A percentile compares a stretch with the other conserved stretches of the same genome.
These are phyloP conservation scores for Cadophora luteo-olivacea DNA, from an alignment of 2,329 filamentous ascomycete genomes.

Conservation along the genomic window DNA sequence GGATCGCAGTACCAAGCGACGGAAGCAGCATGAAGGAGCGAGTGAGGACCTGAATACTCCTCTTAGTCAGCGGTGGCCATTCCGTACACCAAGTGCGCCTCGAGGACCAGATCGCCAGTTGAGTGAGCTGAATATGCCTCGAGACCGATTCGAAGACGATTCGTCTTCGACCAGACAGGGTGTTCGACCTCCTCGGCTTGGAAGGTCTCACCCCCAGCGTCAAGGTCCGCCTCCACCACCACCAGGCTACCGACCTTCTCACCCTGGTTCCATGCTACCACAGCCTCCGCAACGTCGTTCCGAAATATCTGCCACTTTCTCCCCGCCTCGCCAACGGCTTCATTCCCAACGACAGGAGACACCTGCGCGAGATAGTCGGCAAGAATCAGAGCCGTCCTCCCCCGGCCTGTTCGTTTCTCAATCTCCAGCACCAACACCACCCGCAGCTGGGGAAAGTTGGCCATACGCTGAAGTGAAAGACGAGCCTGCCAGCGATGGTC, in stretches of 20 bases:
- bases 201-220: not conserved
- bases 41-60: not conserved
- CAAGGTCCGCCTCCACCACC: not conserved
- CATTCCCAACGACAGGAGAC: not conserved
- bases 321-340: not conserved
- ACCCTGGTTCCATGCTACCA: not conserved
- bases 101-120: not conserved
- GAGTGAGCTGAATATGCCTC: not conserved
- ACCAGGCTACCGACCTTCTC: not conserved
- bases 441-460: not conserved
- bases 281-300: not conserved
- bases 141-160: not conserved
- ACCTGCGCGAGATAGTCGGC: not conserved
- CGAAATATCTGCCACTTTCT: not conserved
- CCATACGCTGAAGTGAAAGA: not conserved
- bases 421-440: not conserved
- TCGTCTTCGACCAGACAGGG: not conserved
- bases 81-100: not conserved
- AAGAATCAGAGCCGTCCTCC: not conserved
- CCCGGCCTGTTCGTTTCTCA: not conserved
- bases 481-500: not conserved
- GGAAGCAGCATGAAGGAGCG: not conserved
- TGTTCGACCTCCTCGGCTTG: not conserved
- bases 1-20: not conserved
- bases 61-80: too few species aligned